Evolutionary conservation across 768 basidiomycete species (phyloP).

Genomic region (Leccinellum albellum): DNA sequence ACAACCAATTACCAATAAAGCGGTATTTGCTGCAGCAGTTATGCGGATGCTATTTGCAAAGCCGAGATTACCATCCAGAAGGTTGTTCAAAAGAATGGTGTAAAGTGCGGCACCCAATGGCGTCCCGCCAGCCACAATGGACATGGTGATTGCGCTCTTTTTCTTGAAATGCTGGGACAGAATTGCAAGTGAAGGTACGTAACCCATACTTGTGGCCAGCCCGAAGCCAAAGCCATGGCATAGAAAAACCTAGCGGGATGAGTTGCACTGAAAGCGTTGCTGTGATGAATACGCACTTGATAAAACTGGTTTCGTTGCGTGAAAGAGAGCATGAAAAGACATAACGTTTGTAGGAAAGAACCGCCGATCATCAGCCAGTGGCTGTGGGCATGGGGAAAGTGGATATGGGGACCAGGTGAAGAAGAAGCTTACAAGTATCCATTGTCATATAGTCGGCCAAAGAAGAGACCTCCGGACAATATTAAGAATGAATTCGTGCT

Average conservation of each 20-base stretch:
- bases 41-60: conserved; percentile 45
- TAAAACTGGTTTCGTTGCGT: conserved; percentile 31
- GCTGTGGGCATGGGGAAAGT: conserved; percentile 18
- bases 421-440: conserved; percentile 43
- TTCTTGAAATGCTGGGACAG: conserved; percentile 44
- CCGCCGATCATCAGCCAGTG: conserved; percentile 44
- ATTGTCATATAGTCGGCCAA: conserved; percentile 48
- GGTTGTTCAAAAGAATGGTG: conserved; percentile 30
- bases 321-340: conserved; percentile 44
- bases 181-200: conserved; percentile 42
- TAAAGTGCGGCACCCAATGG: conserved; percentile 24
- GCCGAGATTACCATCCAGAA: conserved; percentile 17
- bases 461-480: conserved; percentile 41
- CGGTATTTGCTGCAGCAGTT: conserved; percentile 39
- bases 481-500: conserved; percentile 45
- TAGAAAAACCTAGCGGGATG: conserved; percentile 35
- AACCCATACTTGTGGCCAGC: conserved; percentile 37
- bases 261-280: conserved; percentile 17
- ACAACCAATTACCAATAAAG: conserved; percentile 34
- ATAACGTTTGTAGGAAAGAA: conserved; percentile 39
- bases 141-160: conserved; percentile 39
- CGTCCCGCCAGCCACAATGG: conserved; percentile 37
- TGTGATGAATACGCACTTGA: conserved; percentile 30
- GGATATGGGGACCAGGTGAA: neutral
- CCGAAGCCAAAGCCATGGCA: conserved; percentile 41